Evolutionary conservation across 2,329 filamentous ascomycete species (phyloP).

Genomic region (Trichoderma brevicompactum): DNA sequence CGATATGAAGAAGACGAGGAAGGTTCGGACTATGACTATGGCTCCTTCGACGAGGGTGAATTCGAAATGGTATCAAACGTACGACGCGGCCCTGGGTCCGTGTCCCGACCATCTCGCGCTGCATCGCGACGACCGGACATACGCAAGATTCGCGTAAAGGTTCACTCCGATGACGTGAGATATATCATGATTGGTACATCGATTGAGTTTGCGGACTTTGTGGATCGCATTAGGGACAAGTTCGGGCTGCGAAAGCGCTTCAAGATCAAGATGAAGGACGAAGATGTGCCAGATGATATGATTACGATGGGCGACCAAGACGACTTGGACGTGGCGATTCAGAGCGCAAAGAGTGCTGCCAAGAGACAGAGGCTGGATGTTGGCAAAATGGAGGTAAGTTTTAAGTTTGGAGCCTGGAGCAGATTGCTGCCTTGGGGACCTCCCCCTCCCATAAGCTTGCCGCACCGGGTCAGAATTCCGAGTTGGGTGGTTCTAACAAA

Average conservation of each 20-base stretch:
- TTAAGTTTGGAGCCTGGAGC: not conserved
- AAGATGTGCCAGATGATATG: conserved; percentile 80
- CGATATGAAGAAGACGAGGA: conserved; percentile 78
- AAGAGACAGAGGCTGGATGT: conserved; percentile 77
- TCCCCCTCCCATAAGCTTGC: not conserved
- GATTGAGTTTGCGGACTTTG: conserved; percentile 76
- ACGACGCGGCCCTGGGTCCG: conserved; percentile 50
- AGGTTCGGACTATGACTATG: conserved; percentile 72
- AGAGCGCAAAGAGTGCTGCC: conserved; percentile 68
- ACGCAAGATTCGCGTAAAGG: conserved; percentile 85
- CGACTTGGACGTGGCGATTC: conserved; percentile 86
- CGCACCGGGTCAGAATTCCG: not conserved
- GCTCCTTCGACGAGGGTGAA: conserved; percentile 73
- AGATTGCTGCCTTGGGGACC: conserved; percentile 19
- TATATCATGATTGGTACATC: conserved; percentile 84
- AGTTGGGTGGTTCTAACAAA: conserved; percentile 35
- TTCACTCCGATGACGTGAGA: conserved; percentile 86
- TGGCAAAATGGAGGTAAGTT: conserved; percentile 90
- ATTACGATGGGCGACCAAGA: conserved; percentile 97
- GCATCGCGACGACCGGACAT: conserved; percentile 67
- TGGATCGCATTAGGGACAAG: conserved; percentile 81
- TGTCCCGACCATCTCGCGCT: conserved; percentile 56
- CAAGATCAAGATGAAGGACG: conserved; percentile 87
- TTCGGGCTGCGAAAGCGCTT: conserved; percentile 78
- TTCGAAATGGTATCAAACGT: conserved; percentile 76